Base-by-base conservation (phyloP, 2,329 filamentous ascomycete genomes). In the Ceratocystis papillata region DNA sequence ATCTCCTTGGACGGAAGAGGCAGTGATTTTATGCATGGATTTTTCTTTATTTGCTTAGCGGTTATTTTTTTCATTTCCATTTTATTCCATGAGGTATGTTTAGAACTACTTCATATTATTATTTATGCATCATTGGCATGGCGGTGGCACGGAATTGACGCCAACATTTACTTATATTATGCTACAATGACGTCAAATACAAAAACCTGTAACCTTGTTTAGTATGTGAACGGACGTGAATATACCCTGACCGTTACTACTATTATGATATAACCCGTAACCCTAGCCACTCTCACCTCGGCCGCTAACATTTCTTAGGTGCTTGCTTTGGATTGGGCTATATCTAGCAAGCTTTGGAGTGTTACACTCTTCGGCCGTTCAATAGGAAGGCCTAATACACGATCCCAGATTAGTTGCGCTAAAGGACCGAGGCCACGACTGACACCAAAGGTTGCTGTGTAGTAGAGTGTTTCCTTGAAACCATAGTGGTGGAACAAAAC, bases 331-430 rank as follows among this genome's bases (percentile, higher is more conserved):
- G 20, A 25, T 25, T 25, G 48, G 20, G 48, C 48, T 25, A 53
- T 53, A 22, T 15, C 20, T 4, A 53, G 48, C 48, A 53, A 25
- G 48, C 48, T 53, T 75, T 89, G 82, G 66, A 99, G 80, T 78
- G 96, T 94, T 75, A 97, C 96, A 77, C 90, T 96, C 88, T 99
- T 99, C 62, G 94, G 94, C 69, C 93, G 83, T 85, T 99, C 94
- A 73, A 99, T 99, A 10, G 94, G 94, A 74, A 97, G 80, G 65
- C 94, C 94, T 69, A 99, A 78, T 17, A 92, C 92, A 62, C 94
- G 85, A 76, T 97, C 93, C 94, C 94, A 97, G 75, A 99, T 88
- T 70, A 99, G 81, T 77, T 99, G 94, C 55, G 91, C 91, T 62
- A 99, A 81, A 25, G 94, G 94, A 6, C 94, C 94, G 17, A 99